A percentile compares a stretch with the other conserved stretches of the same genome.
Evolutionary conservation across 2,329 filamentous ascomycete genomes (phyloP).

Genomic region (Exophiala alcalophila): DNA sequence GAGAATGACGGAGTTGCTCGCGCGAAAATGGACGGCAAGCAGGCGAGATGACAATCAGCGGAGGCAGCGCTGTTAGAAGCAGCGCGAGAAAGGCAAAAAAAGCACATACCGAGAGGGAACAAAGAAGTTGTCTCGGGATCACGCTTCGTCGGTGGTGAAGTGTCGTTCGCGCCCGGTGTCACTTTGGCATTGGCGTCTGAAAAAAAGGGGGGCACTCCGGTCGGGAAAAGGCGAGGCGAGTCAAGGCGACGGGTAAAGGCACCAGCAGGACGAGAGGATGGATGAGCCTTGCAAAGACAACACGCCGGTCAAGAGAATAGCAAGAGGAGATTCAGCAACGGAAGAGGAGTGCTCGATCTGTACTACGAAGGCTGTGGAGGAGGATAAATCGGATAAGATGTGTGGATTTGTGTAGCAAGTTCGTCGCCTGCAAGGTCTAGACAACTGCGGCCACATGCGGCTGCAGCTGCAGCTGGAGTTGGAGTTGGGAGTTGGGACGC

Average conservation of each 20-base stretch:
- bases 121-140: constrained; percentile 29
- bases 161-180: constrained; percentile 17
- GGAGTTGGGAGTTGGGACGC: no score
- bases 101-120: constrained; percentile 25
- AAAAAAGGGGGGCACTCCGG: constrained; percentile 20
- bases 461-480: no score
- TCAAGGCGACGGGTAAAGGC: no score
- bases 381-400: constrained; percentile 3
- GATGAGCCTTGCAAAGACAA: no score
- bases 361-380: constrained; percentile 5
- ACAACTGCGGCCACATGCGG: no score
- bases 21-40: constrained; percentile 7
- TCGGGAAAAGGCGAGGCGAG: no score
- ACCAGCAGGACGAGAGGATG: no score
- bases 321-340: no score
- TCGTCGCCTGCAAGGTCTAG: constrained; percentile 4
- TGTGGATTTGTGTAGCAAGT: constrained; percentile 15
- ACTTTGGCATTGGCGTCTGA: constrained; percentile 20
- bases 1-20: constrained; percentile 9
- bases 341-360: no score
- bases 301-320: no score
- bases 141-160: constrained; percentile 15
- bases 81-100: constrained; percentile 10
- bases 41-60: constrained; percentile 19
- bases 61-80: constrained; percentile 7